A percentile compares a stretch with the other conserved stretches of the same genome.
phyloP scores from a whole-genome alignment of 2,329 filamentous ascomycete genomes.

The Colletotrichum scovillei region DNA sequence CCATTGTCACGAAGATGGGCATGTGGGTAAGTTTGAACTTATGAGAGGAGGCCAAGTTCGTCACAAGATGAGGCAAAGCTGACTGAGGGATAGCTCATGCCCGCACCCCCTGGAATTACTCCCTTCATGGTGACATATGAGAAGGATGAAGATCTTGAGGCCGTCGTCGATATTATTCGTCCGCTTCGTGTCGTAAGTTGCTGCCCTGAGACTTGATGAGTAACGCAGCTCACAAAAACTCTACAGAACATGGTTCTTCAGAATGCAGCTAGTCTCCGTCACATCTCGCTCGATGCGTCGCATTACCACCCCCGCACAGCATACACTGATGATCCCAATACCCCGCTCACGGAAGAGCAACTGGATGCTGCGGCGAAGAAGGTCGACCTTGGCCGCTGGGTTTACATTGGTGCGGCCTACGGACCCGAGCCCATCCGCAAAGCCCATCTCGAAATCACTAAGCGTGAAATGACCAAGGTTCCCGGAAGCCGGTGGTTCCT shows the following conservation, averaged over 20 bases:
- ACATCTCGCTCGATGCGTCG: slow-evolving; percentile 55
- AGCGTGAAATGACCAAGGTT: slow-evolving; percentile 26
- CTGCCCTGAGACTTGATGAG: neutral
- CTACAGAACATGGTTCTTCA: slow-evolving; percentile 47
- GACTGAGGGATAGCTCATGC: slow-evolving; percentile 42
- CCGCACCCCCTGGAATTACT: slow-evolving; percentile 47
- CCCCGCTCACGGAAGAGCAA: slow-evolving; percentile 49
- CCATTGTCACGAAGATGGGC: slow-evolving; percentile 66
- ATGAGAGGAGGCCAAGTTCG: too few species aligned
- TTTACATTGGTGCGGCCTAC: slow-evolving; percentile 57
- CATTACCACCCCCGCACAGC: slow-evolving; percentile 46
- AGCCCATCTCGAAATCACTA: slow-evolving; percentile 29
- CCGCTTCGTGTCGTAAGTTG: slow-evolving; percentile 40
- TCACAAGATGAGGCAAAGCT: neutral
- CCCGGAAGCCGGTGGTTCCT: slow-evolving; percentile 27
- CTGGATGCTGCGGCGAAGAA: slow-evolving; percentile 52
- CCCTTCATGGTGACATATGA: slow-evolving; percentile 53
- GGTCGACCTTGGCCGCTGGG: slow-evolving; percentile 55
- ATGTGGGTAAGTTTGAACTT: slow-evolving; percentile 43
- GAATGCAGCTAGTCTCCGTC: slow-evolving; percentile 57
- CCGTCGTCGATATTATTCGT: slow-evolving; percentile 50
- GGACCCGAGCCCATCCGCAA: slow-evolving; percentile 42
- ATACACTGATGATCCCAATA: slow-evolving; percentile 38
- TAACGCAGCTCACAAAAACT: neutral
- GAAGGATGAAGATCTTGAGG: slow-evolving; percentile 47